Evolutionary conservation across 2,329 filamentous ascomycete species (phyloP).

Genomic region (Dothistroma septosporum): DNA sequence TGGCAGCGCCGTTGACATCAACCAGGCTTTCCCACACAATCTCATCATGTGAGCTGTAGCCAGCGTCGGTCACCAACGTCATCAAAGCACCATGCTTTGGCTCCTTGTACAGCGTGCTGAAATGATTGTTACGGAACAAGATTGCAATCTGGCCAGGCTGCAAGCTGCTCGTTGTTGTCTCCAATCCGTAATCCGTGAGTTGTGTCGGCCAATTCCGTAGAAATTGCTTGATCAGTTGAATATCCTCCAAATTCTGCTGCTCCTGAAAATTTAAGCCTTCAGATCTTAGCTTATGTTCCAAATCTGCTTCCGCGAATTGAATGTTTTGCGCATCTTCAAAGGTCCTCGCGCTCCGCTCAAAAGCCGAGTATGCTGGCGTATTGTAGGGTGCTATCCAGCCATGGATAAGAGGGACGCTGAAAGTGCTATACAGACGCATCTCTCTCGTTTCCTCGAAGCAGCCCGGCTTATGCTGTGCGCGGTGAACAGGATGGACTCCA

Average conservation of each 20-base stretch:
- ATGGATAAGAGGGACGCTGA: constrained; percentile 82
- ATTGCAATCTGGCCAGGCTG: constrained; percentile 79
- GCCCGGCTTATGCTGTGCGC: constrained; percentile 54
- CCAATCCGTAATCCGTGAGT: constrained; percentile 74
- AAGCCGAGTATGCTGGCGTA: constrained; percentile 64
- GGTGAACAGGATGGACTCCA: constrained; percentile 34
- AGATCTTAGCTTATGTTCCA: constrained; percentile 70
- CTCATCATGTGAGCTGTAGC: constrained; percentile 81
- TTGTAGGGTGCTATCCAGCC: constrained; percentile 77
- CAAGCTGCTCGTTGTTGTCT: constrained; percentile 66
- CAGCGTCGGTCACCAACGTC: constrained; percentile 86
- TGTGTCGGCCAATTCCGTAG: constrained; percentile 78
- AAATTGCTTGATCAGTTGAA: constrained; percentile 78
- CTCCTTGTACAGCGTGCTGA: constrained; percentile 88
- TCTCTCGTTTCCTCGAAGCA: constrained; percentile 83
- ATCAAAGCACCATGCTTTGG: constrained; percentile 70
- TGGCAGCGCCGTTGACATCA: constrained; percentile 77
- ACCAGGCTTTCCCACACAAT: constrained; percentile 94
- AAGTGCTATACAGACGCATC: constrained; percentile 86
- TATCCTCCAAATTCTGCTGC: constrained; percentile 75
- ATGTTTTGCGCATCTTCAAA: constrained; percentile 92
- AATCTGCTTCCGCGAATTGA: constrained; percentile 81
- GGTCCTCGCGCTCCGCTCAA: constrained; percentile 70
- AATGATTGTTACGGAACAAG: constrained; percentile 94
- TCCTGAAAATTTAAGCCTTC: constrained; percentile 66